Evolutionary conservation across 805 yeast species (phyloP), one percentile per base, ranked within the genome.

Genomic region (Yamadazyma scolyti): DNA sequence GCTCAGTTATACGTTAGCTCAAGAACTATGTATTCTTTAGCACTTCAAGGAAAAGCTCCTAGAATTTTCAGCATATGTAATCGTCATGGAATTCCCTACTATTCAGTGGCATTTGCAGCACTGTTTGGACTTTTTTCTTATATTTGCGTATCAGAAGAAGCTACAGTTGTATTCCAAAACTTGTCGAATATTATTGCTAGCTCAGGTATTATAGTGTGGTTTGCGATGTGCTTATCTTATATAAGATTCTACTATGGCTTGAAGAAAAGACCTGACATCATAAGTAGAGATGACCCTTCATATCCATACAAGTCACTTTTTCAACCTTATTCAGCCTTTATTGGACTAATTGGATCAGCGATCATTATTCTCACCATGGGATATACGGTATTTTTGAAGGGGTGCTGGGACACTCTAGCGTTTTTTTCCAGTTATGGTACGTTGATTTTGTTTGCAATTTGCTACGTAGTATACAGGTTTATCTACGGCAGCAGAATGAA

Each of bases 141-240:
- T 50, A 49, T 82, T 14, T 73, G 84, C 3, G 77, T 80, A 4
- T 68, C 75, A 25, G 64, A 71, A 33, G 54, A 65, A 22, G 78
- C 88, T 0, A 73, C 82, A 10, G 55, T 62, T 10, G 81, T 81
- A 4, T 84, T 85, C 43, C 82, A 75, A 37, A 74, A 80, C 44
- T 58, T 84, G 36, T 72, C 82, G 6, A 77, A 78, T 43, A 67
- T 84, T 20, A 73, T 84, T 31, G 77, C 89, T 2, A 75, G 89
- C 0, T 73, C 89, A 1, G 89, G 88, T 0, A 72, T 86, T 31
- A 56, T 87, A 20, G 86, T 83, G 25, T 87, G 95, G 95, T 68
- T 70, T 42, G 83, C 86, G 4, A 75, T 82, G 73, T 77, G 82
- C 43, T 48, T 78, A 11, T 66, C 86, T 2, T 82, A 68, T 48